Evolutionary conservation across 2,329 filamentous ascomycete genomes (phyloP).

Genomic region (Claviceps cyperi): DNA sequence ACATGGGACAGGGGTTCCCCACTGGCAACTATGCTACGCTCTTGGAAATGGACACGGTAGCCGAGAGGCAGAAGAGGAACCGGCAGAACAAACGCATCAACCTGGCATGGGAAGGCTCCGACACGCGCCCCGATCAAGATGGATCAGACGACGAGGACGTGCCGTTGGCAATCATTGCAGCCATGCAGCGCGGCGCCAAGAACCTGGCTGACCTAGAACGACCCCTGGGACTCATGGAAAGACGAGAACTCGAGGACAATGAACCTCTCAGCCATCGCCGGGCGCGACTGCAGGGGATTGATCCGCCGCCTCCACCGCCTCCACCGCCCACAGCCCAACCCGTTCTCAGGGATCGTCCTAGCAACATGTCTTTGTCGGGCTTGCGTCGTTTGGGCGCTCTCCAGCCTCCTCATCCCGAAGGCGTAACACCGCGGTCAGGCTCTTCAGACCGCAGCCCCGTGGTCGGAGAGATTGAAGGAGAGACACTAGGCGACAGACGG

Average conservation of each 20-base stretch:
- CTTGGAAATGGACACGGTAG: slow-evolving; percentile 78
- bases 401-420: neutral
- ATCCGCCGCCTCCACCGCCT: slow-evolving; percentile 28
- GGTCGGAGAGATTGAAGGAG: slow-evolving; percentile 43
- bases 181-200: slow-evolving; percentile 38
- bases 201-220: slow-evolving; percentile 42
- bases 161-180: slow-evolving; percentile 67
- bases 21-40: slow-evolving; percentile 84
- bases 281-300: slow-evolving; percentile 55
- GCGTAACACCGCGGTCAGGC: neutral
- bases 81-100: slow-evolving; percentile 65
- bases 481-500: slow-evolving; percentile 54
- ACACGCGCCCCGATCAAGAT: slow-evolving; percentile 28
- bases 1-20: slow-evolving; percentile 44
- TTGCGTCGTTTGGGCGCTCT: neutral
- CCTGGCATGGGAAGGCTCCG: slow-evolving; percentile 75
- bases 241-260: slow-evolving; percentile 76
- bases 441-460: slow-evolving; percentile 23
- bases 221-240: slow-evolving; percentile 64
- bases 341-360: slow-evolving; percentile 26
- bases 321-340: slow-evolving; percentile 16
- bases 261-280: slow-evolving; percentile 72
- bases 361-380: slow-evolving; percentile 27
- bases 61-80: slow-evolving; percentile 65
- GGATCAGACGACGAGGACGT: slow-evolving; percentile 65